Base-by-base conservation (phyloP, 768 basidiomycete genomes). In the Termitomyces bulborhizus region DNA sequence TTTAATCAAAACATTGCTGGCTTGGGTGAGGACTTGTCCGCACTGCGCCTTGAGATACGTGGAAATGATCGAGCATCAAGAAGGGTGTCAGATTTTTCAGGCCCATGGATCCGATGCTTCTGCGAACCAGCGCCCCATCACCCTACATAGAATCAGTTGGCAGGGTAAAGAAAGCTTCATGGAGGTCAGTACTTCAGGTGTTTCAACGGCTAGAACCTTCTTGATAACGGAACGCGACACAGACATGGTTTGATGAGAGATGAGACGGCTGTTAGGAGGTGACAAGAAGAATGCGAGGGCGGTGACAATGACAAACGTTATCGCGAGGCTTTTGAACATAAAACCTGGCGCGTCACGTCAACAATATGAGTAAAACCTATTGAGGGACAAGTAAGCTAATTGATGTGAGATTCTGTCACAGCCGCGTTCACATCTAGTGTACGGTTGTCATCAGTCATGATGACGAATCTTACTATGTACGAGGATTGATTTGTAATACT, bases 81-180 rank as follows among this genome's bases (percentile, higher is more conserved):
- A 98, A 98, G 0, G 95, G 95, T 0, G 88, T 86, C 40, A 97
- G 71, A 66, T 94, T 97, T 48, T 85, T 77, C 37, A 98, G 74
- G 44, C 68, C 74, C 69, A 74, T 72, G 3, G 84, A 79, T 6
- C 96, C 96, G 59, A 98, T 97, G 41, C 87, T 90, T 47, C 96
- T 77, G 55, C 93, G 80, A 21, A 98, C 96, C 49, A 78, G 74
- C 16, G 88, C 94, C 6, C 92, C 92, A 2, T 72, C 87, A 8
- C 94, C 92, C 86, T 89, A 55, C 12, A n/a, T 39, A 3, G 24
- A 3, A 43, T 27, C 46, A 15, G 12, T 42, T 6, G 45, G 21
- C 27, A 18, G 1, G 18, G 34, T 15, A 13, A 18, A 21, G 43
- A 46, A 29, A 47, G 26, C 24, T 50, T 41, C 7, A 39, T 31